Conservation (phyloP, 2,329 filamentous ascomycete genomes). For the Botrytis medusae region DNA sequence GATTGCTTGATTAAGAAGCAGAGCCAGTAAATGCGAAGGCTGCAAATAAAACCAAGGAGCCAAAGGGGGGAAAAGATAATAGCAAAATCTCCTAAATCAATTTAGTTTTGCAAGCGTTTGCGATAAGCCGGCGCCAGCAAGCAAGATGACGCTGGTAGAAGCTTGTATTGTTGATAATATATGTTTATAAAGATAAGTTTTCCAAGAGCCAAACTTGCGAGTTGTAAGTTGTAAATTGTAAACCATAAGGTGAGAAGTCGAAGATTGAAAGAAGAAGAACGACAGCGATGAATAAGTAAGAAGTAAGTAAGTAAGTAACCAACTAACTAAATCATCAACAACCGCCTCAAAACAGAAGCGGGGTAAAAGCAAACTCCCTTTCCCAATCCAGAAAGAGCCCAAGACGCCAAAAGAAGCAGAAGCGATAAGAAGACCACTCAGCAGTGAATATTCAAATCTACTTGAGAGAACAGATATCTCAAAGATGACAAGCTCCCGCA, state of each 20-base stretch:
- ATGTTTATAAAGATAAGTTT: neutral
- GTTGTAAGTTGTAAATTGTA: neutral
- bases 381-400: neutral
- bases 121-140: neutral
- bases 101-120: neutral
- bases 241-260: neutral
- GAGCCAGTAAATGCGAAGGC: neutral
- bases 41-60: neutral
- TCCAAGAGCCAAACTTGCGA: neutral
- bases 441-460: neutral
- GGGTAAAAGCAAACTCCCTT: rapidly evolving
- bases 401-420: neutral
- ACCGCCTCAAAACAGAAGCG: neutral
- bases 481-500: neutral
- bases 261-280: neutral
- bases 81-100: neutral
- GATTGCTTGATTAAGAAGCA: neutral
- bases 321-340: no score
- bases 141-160: neutral
- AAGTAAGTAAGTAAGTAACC: no score
- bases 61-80: neutral
- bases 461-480: neutral
- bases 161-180: neutral
- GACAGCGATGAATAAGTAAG: neutral
- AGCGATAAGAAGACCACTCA: neutral